phyloP scores from a whole-genome alignment of 768 basidiomycete species.

The Tubosaeta brunneosetosa region DNA sequence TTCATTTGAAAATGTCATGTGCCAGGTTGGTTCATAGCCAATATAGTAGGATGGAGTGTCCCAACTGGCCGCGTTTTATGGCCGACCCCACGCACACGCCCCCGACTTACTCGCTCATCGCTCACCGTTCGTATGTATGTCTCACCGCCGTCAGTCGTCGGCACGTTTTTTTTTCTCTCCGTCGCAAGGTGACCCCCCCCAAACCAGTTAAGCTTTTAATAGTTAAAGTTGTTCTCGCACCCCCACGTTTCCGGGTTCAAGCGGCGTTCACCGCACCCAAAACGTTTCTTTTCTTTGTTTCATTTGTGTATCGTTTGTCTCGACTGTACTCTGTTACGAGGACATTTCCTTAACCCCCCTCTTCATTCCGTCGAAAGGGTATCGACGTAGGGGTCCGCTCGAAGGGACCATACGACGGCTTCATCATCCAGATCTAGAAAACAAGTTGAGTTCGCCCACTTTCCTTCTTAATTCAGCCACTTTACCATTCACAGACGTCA shows the following conservation, averaged over 20 bases:
- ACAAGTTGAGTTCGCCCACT: not conserved
- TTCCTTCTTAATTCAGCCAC: conserved; percentile 5
- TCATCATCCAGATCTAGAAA: conserved; percentile 14
- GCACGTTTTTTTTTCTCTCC: not conserved
- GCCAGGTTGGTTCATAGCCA: conserved; percentile 54
- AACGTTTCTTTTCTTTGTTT: not conserved
- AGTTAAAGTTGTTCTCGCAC: conserved; percentile 19
- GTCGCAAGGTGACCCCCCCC: not conserved
- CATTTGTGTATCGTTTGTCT: not conserved
- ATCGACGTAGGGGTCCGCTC: not conserved
- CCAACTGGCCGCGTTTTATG: conserved; percentile 14
- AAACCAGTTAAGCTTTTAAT: conserved; percentile 23
- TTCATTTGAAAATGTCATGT: conserved; percentile 33
- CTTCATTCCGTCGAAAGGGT: not conserved
- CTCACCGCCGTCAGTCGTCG: not conserved
- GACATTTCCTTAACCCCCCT: not conserved
- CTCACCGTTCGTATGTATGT: not conserved
- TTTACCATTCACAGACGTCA: conserved; percentile 8
- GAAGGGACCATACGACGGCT: not conserved
- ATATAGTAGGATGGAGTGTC: conserved; percentile 48
- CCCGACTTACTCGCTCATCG: not conserved
- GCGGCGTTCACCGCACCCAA: not conserved
- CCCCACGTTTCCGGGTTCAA: conserved; percentile 13
- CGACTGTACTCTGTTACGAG: not conserved
- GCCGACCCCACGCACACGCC: conserved; percentile 1